Evolutionary conservation across 139 green algal genomes (phyloP), one percentile per base, ranked within the genome.

Genomic region (Chlorella sp.): DNA sequence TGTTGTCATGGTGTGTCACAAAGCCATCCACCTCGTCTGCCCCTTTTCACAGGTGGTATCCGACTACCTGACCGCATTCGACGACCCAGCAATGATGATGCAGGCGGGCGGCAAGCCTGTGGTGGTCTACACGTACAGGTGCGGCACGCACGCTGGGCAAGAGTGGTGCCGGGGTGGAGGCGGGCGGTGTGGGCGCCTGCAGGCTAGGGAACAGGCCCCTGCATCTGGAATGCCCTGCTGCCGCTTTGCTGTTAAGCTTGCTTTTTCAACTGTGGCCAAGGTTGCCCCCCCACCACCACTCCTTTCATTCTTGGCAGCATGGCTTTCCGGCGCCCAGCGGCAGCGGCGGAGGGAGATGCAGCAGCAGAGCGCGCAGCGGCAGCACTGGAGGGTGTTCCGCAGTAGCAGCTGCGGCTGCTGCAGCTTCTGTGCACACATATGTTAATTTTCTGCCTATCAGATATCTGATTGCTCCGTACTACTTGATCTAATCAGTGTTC

Each of bases 31-130:
- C n/a, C n/a, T n/a, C n/a, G n/a, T n/a, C n/a, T n/a, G n/a, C n/a
- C n/a, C n/a, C n/a, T n/a, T n/a, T n/a, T n/a, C n/a, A 39, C 87
- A 96, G 90, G 92, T 96, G 21, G 93, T 98, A 12, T 94, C 86
- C 3, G 93, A 98, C 82, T 98, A 93, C 85, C 84, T 97, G 26
- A 98, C 93, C 26, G 81, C 92, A 0, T 94, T 88, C 44, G 93
- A 96, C 69, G 92, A 88, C 15, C 88, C 95, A 57, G 30, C 82
- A 67, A 34, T 72, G 32, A 80, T 89, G 70, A 83, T 93, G 56
- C 67, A 75, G 20, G 84, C 92, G 0, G 83, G 86, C 75, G 92
- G 92, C 72, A 88, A 85, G 83, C 94, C 95, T 4, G 89, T 97
- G 23, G 89, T 91, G 1, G 86, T 93, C 23, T 98, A 96, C 88